These are phyloP conservation scores for Dipteronia sinensis DNA, from an alignment of 345 rosid genomes.

Conservation along the genomic window DNA sequence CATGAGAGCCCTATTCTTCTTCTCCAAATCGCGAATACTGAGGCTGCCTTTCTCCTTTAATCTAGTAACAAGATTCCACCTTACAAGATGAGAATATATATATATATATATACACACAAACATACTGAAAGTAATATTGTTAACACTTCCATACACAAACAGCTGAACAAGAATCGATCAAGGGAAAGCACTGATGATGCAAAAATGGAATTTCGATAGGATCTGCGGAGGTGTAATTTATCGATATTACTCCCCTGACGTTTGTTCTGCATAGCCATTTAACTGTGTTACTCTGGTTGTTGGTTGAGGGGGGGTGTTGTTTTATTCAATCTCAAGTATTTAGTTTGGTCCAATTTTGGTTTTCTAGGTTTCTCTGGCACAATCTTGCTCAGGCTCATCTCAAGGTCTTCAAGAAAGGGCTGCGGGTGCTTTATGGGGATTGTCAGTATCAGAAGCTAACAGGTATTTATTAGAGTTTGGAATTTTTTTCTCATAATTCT, in stretches of 20 bases:
- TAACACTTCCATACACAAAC: background rate
- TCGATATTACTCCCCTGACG: background rate
- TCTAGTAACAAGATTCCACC: no score
- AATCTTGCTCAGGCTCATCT: constrained; percentile 36
- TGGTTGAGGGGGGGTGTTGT: background rate
- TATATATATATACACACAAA: no score
- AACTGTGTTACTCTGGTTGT: background rate
- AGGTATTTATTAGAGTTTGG: constrained; percentile 2
- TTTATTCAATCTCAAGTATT: background rate
- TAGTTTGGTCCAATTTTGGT: constrained; percentile 1
- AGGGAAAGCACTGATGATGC: constrained; percentile 1
- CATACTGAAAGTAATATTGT: no score
- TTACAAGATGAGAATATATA: no score
- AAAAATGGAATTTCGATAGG: background rate
- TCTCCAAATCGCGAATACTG: no score
- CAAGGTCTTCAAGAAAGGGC: constrained; percentile 47
- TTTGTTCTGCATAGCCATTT: background rate
- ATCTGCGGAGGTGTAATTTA: background rate
- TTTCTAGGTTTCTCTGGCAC: constrained; percentile 39
- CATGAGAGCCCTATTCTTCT: no score
- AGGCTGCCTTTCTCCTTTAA: no score
- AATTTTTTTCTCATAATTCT: background rate
- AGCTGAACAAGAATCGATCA: background rate
- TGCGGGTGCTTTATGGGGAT: constrained; percentile 45
- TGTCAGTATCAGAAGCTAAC: constrained; percentile 42